Conservation (phyloP, 1,139 yeast genomes). For the Candida sp. region DNA sequence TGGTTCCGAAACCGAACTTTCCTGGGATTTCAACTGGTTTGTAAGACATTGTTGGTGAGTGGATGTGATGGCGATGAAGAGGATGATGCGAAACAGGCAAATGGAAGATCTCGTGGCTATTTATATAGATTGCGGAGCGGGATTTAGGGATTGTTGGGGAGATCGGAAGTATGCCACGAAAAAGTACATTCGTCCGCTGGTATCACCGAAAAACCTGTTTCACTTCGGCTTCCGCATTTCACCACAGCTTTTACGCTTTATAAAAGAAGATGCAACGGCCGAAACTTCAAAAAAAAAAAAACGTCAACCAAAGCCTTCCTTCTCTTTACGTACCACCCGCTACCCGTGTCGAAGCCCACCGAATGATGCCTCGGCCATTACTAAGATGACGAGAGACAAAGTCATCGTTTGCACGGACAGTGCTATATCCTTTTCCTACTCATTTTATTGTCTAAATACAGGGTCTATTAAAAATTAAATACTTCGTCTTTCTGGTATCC, state of each 20-base stretch:
- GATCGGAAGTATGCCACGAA: not conserved
- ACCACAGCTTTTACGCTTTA: too few relatives aligned
- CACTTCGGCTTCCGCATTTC: not conserved
- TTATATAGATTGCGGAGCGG: not conserved
- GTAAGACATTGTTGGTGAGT: conserved; percentile 6
- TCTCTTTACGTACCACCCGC: not conserved
- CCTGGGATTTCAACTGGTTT: conserved; percentile 25
- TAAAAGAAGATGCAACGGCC: not conserved
- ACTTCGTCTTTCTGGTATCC: conserved; percentile 77
- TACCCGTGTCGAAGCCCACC: not conserved
- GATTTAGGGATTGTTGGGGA: not conserved
- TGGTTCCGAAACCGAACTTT: conserved; percentile 61
- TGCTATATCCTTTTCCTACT: not conserved
- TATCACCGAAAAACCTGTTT: not conserved
- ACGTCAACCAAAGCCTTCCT: too few relatives aligned
- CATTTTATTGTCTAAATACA: not conserved
- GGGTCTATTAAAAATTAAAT: conserved; percentile 57
- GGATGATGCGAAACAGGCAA: not conserved
- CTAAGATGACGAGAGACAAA: not conserved
- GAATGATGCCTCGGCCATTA: too few relatives aligned
- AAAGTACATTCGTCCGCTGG: not conserved
- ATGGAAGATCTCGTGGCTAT: not conserved
- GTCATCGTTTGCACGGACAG: not conserved
- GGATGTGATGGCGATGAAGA: not conserved
- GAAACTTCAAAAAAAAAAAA: too few relatives aligned